Evolutionary conservation across 805 yeast species (phyloP).

Genomic region (Candida easanensis): DNA sequence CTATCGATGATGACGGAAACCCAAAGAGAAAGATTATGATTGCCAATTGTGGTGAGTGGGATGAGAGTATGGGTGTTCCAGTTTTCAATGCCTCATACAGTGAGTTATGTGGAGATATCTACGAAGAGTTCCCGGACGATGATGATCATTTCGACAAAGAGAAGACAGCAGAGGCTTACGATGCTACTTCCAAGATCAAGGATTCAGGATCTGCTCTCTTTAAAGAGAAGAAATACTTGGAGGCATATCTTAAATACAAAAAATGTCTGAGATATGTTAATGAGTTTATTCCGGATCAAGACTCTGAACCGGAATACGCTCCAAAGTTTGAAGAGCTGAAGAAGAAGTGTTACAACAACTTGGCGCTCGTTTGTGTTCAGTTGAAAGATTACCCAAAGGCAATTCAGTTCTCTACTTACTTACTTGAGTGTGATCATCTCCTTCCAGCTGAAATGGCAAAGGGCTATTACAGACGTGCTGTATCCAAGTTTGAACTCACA

Average conservation of each 20-base stretch:
- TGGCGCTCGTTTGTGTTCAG: conserved; percentile 55
- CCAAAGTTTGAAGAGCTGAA: conserved; percentile 46
- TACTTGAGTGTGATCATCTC: conserved; percentile 48
- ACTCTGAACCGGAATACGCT: conserved; percentile 51
- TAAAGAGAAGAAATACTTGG: conserved; percentile 46
- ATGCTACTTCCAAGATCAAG: conserved; percentile 55
- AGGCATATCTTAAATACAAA: conserved; percentile 59
- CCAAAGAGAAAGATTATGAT: conserved; percentile 45
- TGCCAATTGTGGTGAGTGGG: conserved; percentile 63
- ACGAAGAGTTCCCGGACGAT: conserved; percentile 78
- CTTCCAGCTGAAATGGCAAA: conserved; percentile 49
- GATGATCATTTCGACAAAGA: conserved; percentile 58
- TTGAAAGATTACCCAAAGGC: conserved; percentile 46
- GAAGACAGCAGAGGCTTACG: conserved; percentile 47
- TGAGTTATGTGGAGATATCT: conserved; percentile 63
- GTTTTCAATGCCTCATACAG: conserved; percentile 61
- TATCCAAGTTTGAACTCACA: conserved; percentile 40
- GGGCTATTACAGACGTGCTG: conserved; percentile 56
- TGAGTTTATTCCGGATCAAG: conserved; percentile 70
- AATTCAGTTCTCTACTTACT: conserved; percentile 51
- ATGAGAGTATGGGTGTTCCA: conserved; percentile 49
- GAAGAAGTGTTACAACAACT: conserved; percentile 43
- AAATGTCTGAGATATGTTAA: conserved; percentile 68
- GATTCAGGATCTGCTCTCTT: conserved; percentile 63
- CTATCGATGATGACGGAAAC: conserved; percentile 42